These are phyloP conservation scores for Trichophyton simii DNA, from an alignment of 2,329 filamentous ascomycete species.

Conservation along the genomic window DNA sequence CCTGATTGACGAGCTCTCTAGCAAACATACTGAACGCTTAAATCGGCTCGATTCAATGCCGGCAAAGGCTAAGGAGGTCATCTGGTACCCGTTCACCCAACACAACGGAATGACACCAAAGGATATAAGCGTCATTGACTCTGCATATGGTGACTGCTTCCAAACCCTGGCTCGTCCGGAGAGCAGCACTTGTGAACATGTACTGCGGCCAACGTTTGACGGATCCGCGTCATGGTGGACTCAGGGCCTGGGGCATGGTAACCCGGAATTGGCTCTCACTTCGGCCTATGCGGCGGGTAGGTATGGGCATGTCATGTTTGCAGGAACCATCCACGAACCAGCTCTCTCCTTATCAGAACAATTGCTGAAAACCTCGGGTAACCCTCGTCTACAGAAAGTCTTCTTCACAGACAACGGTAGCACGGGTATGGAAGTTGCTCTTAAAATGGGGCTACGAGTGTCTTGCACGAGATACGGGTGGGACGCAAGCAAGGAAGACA, in stretches of 20 bases:
- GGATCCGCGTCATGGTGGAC: constrained; percentile 89
- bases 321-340: constrained; percentile 65
- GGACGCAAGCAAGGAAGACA: constrained; percentile 42
- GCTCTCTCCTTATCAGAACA: constrained; percentile 56
- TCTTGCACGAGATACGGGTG: constrained; percentile 54
- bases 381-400: constrained; percentile 54
- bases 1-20: constrained; percentile 41
- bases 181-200: constrained; percentile 5
- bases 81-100: constrained; percentile 85
- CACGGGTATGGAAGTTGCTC: constrained; percentile 69
- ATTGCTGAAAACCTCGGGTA: constrained; percentile 48
- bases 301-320: constrained; percentile 84
- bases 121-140: constrained; percentile 64
- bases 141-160: constrained; percentile 66
- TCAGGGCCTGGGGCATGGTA: constrained; percentile 71
- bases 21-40: constrained; percentile 46
- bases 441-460: constrained; percentile 73
- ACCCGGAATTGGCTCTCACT: constrained; percentile 56
- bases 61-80: constrained; percentile 46
- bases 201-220: constrained; percentile 59
- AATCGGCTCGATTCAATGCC: constrained; percentile 50
- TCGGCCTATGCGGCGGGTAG: constrained; percentile 71
- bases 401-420: constrained; percentile 80
- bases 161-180: constrained; percentile 42
- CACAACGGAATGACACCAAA: constrained; percentile 51